Evolutionary conservation across 352 stramenopile species (phyloP).

Genomic region (Globisporangium nunn): DNA sequence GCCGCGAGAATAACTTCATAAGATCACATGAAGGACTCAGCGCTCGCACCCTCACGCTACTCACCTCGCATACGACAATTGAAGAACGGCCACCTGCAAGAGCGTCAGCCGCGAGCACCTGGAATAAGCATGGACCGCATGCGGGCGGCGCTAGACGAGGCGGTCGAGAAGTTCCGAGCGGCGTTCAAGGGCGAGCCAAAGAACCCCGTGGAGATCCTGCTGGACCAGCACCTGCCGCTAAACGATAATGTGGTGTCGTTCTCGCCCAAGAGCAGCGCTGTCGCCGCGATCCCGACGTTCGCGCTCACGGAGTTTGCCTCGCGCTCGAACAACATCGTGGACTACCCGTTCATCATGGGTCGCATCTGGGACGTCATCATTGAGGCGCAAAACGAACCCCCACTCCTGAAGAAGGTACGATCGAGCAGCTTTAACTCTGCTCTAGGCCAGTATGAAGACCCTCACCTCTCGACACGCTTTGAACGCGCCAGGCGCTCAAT

Average conservation of each 20-base stretch:
- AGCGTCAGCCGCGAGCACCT: not conserved
- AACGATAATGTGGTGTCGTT: conserved; percentile 45
- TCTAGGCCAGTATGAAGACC: no score
- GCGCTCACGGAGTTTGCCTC: conserved; percentile 57
- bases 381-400: conserved; percentile 42
- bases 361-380: conserved; percentile 69
- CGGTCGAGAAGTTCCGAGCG: conserved; percentile 58
- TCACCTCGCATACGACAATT: not conserved
- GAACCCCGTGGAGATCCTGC: conserved; percentile 49
- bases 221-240: conserved; percentile 54
- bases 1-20: not conserved
- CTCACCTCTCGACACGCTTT: not conserved
- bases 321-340: conserved; percentile 62
- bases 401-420: conserved; percentile 49
- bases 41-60: not conserved
- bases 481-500: conserved; percentile 32
- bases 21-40: not conserved
- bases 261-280: conserved; percentile 25
- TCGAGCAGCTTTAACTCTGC: not conserved
- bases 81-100: not conserved
- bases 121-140: conserved; percentile 45
- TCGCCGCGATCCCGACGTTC: conserved; percentile 36
- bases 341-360: conserved; percentile 65
- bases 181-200: conserved; percentile 46
- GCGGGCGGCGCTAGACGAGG: conserved; percentile 44